Base-by-base conservation (phyloP, 768 basidiomycete genomes). In the Phylloporus sp. region DNA sequence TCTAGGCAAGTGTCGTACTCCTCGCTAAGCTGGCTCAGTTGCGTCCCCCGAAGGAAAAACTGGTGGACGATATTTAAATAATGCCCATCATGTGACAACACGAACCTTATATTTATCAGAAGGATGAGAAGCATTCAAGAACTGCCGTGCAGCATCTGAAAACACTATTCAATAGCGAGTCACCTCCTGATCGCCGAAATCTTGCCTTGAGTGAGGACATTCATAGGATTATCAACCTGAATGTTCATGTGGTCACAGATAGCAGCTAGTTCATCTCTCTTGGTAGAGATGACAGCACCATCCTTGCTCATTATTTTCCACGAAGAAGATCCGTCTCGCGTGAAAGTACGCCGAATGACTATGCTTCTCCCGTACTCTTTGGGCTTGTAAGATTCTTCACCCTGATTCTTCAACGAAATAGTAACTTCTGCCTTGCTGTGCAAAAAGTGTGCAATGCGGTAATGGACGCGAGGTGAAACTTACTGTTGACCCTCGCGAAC, bases 231-330 rank as follows among this genome's bases (percentile, higher is more conserved):
- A 65, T 97, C 93, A 53, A 97, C 91, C 65, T 95, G 93, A 49
- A 99, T 91, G 60, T 93, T 93, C 87, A 97, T 95, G 57, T 93
- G 88, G 64, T 95, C 91, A 60, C 88, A 88, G 45, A 99, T 97
- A 2, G 85, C 81, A 16, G 88, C 79, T 11, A 99, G 70, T 63
- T 97, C 94, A 10, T 91, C 85, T 58, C 84, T 82, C 73, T 90
- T 93, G 13, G 75, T 84, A 29, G 85, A 86, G 52, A 97, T 70
- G 10, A 82, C 63, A 57, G 76, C 79, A 32, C 81, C 83, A 22
- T 86, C 80, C 61, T 77, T 81, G 58, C 71, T 78, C 73, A 80
- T 86, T 65, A 98, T 90, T 68, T 86, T 92, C 85, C 93, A 98
- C 1, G 77, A 73, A 1, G 86, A 84, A 3, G 73, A 67, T 6